Conservation (phyloP, 371 early-diverging fungal species). For the Rhizopus sp. region DNA sequence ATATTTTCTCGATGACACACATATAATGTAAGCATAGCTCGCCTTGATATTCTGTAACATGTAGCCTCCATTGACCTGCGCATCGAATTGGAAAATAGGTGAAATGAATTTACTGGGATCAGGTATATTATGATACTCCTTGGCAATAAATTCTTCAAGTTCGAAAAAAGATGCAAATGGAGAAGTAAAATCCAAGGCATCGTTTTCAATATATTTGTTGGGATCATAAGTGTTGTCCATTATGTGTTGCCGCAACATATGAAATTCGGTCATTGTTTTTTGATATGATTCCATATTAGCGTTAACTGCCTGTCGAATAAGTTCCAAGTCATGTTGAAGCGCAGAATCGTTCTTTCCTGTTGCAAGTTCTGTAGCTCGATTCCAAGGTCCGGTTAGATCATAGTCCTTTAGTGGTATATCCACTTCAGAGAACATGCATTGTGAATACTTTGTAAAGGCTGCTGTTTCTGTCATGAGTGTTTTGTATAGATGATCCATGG, state of each 20-base stretch:
- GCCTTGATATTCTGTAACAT: constrained; percentile 24
- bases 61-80: constrained; percentile 16
- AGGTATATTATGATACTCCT: constrained; percentile 15
- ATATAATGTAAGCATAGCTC: constrained; percentile 25
- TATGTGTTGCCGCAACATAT: constrained; percentile 11
- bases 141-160: constrained; percentile 38
- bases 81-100: constrained; percentile 13
- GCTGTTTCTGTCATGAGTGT: constrained; percentile 32
- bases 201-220: background rate
- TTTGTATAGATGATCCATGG: constrained; percentile 42
- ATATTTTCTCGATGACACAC: constrained; percentile 14
- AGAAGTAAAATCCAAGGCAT: constrained; percentile 9
- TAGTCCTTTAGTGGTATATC: constrained; percentile 28
- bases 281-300: constrained; percentile 13
- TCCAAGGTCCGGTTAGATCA: constrained; percentile 32
- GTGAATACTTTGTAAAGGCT: constrained; percentile 30
- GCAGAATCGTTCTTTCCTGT: constrained; percentile 12
- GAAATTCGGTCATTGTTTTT: constrained; percentile 14
- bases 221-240: constrained; percentile 30
- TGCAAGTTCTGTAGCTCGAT: constrained; percentile 20
- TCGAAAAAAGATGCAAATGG: constrained; percentile 31
- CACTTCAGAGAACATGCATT: constrained; percentile 32
- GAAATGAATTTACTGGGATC: constrained; percentile 17
- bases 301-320: constrained; percentile 16
- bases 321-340: constrained; percentile 25